Conservation (phyloP, 805 yeast genomes). For the Monosporozyma aerobia region DNA sequence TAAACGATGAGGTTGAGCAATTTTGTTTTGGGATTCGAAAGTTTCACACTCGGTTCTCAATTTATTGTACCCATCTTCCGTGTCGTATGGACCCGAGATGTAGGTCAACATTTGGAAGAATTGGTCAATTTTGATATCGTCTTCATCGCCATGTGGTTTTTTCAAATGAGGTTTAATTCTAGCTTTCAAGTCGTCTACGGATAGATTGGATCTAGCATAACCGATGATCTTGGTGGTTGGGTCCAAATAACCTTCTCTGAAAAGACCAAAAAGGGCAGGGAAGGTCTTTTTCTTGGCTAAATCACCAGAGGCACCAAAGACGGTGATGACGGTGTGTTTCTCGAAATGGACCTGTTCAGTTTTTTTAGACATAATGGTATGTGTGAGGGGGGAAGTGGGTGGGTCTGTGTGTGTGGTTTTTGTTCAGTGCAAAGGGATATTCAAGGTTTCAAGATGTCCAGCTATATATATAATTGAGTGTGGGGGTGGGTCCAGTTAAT, state of each 20-base stretch:
- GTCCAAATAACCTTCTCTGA: conserved; percentile 70
- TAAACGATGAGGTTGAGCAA: conserved; percentile 58
- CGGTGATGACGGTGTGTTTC: conserved; percentile 63
- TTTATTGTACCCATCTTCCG: conserved; percentile 58
- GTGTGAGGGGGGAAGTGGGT: background rate
- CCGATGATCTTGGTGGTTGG: conserved; percentile 68
- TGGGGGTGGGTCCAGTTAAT: too few relatives aligned
- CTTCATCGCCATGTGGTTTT: conserved; percentile 35
- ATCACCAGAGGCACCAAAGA: conserved; percentile 93
- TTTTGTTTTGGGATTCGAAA: conserved; percentile 44
- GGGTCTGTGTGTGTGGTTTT: background rate
- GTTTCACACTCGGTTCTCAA: conserved; percentile 47
- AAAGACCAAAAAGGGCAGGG: conserved; percentile 74
- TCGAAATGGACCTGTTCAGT: conserved; percentile 35
- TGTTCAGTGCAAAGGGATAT: too few relatives aligned
- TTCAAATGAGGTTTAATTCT: conserved; percentile 59
- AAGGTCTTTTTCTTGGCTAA: conserved; percentile 92
- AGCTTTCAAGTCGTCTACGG: conserved; percentile 54
- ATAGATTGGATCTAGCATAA: conserved; percentile 78
- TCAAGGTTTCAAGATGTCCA: too few relatives aligned
- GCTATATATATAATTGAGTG: too few relatives aligned
- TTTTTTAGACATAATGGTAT: background rate
- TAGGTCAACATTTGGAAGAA: conserved; percentile 63
- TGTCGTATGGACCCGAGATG: conserved; percentile 71
- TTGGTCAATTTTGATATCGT: conserved; percentile 39